Base-by-base conservation (phyloP, 352 stramenopile genomes). In the Blastocystis sp. region DNA sequence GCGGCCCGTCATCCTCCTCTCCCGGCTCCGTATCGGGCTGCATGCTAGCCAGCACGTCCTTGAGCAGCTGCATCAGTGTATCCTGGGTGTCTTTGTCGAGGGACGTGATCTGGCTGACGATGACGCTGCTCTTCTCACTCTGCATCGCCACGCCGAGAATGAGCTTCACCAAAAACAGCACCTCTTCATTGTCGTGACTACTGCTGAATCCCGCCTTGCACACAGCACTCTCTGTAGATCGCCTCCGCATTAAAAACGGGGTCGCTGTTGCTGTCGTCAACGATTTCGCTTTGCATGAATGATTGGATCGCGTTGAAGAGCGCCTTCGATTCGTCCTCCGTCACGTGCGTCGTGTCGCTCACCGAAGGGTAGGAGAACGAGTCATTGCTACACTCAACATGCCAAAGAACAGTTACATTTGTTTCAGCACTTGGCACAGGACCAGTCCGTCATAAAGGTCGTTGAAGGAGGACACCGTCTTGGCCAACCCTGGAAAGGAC, bases 201-300 rank as follows among this genome's bases (percentile, higher is more conserved):
- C 7, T 21, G 1, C 11, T 84, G 6, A 84, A 10, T 19, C 3
- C 14, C 7, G 0, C 10, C 11, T 1, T 4, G 11, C 7, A 40
- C 3, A 34, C 6, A 2, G 19, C 69, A 84, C 74, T 84, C 74
- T 38, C 11, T 17, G 40, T 69, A 57, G 48, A 57, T 57, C 48
- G 48, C 48, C 48, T 57, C 14, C 48, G 0, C 48, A 57, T 57
- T 57, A 57, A 57, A 57, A 57, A 57, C 48, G 14, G 48, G 48
- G 6, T 57, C 48, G 14, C 14, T 14, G 48, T 57, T 57, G 48
- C 48, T 57, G 48, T 84, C 74, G 34, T 84, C 74, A n/a, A 84
- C 74, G 42, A 84, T 84, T 34, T 84, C 74, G 17, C 45, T 84
- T 84, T 84, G 38, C 14, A 84, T 43, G 66, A 69, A 84, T 1